These are phyloP conservation scores for Phytophthora uliginosa DNA, from an alignment of 352 stramenopile genomes.

Conservation along the genomic window DNA sequence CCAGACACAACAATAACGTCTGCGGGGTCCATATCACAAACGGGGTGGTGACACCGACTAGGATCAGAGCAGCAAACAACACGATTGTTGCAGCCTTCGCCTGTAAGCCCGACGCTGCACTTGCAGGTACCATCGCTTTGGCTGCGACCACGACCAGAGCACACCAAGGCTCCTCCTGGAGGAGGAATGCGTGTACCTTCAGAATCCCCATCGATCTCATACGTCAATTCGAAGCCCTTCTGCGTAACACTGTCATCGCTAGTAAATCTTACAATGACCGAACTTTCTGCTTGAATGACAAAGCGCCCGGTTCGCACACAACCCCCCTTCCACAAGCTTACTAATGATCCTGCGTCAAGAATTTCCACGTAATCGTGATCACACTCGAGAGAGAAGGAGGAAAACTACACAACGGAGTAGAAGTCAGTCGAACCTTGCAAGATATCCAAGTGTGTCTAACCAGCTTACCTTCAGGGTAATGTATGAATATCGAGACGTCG, in stretches of 20 bases:
- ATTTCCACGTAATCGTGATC: conserved; percentile 74
- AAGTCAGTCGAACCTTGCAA: not conserved
- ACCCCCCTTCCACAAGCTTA: conserved; percentile 62
- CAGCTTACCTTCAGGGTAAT: conserved; percentile 46
- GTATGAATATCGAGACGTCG: conserved; percentile 23
- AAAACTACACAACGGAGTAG: conserved; percentile 23
- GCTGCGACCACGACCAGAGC: conserved; percentile 48
- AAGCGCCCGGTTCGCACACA: conserved; percentile 55
- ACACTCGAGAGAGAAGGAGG: conserved; percentile 70
- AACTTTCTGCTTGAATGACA: conserved; percentile 38
- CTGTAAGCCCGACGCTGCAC: conserved; percentile 78
- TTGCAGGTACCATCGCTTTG: conserved; percentile 48
- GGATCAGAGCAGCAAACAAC: conserved; percentile 66
- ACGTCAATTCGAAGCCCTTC: conserved; percentile 58
- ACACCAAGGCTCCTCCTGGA: conserved; percentile 35
- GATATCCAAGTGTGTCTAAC: not conserved
- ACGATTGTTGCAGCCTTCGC: conserved; percentile 74
- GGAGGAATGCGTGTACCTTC: conserved; percentile 38
- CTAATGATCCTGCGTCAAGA: conserved; percentile 30
- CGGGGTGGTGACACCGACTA: conserved; percentile 38
- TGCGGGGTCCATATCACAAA: conserved; percentile 47
- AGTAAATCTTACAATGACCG: conserved; percentile 50
- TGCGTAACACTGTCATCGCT: conserved; percentile 56
- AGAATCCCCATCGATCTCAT: conserved; percentile 41
- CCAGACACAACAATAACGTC: conserved; percentile 64